These are phyloP conservation scores for Aspergillus olivimuriae DNA, from an alignment of 495 filamentous ascomycete species.

Conservation along the genomic window DNA sequence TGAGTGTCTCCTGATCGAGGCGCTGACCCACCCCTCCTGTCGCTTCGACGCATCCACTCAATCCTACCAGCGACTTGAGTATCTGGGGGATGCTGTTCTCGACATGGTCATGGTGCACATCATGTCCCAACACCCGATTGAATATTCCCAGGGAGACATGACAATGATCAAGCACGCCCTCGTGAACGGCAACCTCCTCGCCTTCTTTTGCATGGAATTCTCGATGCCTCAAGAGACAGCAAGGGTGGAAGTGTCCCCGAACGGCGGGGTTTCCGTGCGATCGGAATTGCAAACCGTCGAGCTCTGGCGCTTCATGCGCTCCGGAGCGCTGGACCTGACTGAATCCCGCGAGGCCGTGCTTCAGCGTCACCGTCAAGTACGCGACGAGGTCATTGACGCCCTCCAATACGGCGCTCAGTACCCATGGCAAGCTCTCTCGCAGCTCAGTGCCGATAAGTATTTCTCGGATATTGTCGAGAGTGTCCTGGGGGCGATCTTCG, in stretches of 20 bases:
- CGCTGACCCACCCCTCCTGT: constrained; percentile 78
- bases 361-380: constrained; percentile 41
- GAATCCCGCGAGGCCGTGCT: constrained; percentile 38
- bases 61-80: constrained; percentile 86
- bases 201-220: constrained; percentile 64
- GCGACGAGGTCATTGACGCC: constrained; percentile 41
- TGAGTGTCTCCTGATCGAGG: constrained; percentile 67
- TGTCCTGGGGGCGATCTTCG: constrained; percentile 75
- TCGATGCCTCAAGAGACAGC: constrained; percentile 11
- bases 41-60: constrained; percentile 40
- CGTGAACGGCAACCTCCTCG: constrained; percentile 83
- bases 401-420: constrained; percentile 47
- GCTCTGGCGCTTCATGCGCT: constrained; percentile 68
- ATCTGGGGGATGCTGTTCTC: constrained; percentile 80
- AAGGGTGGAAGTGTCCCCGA: constrained; percentile 1
- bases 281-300: not conserved
- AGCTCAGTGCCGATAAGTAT: constrained; percentile 68
- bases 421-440: constrained; percentile 68
- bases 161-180: constrained; percentile 67
- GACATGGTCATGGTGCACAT: constrained; percentile 65
- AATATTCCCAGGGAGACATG: constrained; percentile 60
- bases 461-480: constrained; percentile 83
- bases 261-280: constrained; percentile 1
- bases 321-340: constrained; percentile 40
- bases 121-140: constrained; percentile 38